These are phyloP conservation scores for Aspergillus quadrilineatus DNA, from an alignment of 2,329 filamentous ascomycete genomes.

Conservation along the genomic window DNA sequence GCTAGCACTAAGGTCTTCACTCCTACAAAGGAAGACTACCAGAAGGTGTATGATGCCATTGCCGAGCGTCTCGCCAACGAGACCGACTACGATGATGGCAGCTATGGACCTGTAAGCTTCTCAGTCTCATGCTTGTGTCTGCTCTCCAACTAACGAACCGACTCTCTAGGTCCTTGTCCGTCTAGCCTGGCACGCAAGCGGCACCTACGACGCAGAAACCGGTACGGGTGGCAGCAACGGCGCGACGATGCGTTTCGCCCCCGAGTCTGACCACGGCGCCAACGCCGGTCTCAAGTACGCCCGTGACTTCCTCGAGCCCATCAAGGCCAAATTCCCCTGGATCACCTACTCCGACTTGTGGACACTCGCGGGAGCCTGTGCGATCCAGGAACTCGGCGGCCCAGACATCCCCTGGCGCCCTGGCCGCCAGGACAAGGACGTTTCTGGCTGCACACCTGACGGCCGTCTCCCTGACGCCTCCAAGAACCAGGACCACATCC, in stretches of 20 bases:
- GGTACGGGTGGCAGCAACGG: constrained; percentile 92
- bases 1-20: constrained; percentile 56
- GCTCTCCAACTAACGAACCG: constrained; percentile 1
- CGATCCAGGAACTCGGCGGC: constrained; percentile 94
- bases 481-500: constrained; percentile 77
- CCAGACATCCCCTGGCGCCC: constrained; percentile 85
- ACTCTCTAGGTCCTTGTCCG: constrained; percentile 66
- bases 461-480: constrained; percentile 82
- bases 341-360: constrained; percentile 95
- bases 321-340: constrained; percentile 91
- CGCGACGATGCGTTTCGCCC: constrained; percentile 92
- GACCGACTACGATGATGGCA: constrained; percentile 94
- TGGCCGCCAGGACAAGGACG: constrained; percentile 76
- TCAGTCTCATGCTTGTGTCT: neutral
- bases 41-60: constrained; percentile 89
- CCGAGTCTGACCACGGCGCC: constrained; percentile 85
- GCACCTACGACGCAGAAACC: constrained; percentile 87
- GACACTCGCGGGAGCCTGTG: constrained; percentile 82
- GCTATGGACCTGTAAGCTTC: constrained; percentile 74
- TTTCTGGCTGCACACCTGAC: constrained; percentile 85
- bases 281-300: constrained; percentile 86
- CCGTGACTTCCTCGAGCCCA: constrained; percentile 87
- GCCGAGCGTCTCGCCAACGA: constrained; percentile 78
- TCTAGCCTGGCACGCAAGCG: constrained; percentile 90
- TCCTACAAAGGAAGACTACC: constrained; percentile 83